Base-by-base conservation (phyloP, 345 rosid genomes). In the Hibiscus trionum region DNA sequence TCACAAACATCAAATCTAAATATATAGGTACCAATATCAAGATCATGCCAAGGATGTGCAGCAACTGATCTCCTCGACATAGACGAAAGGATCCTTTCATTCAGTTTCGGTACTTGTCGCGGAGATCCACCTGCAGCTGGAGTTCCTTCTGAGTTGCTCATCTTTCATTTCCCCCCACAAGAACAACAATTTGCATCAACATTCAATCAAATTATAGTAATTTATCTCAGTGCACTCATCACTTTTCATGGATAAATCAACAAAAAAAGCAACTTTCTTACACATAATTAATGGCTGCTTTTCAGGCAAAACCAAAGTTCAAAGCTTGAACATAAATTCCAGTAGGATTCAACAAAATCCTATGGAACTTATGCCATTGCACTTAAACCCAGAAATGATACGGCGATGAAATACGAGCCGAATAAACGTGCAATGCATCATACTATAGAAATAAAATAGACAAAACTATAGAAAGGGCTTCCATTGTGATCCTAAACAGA, bases 31-130 rank as follows among this genome's bases (percentile, higher is more conserved):
- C 99, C 99, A 66, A 92, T 87, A 77, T 95, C 97, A 77, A 95
- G 97, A 90, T 95, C 99, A 82, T 95, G 99, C 99, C 97, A 95
- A 39, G 99, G 97, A 83, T 95, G 99, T 61, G 97, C 97, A 81
- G 97, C 99, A 50, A 92, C 96, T 19, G 97, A 92, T 78, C 99
- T 84, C 80, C 85, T 82, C 10, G 99, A 95, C 88, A 92, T 65
- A 62, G 97, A 84, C 2, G 99, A 95, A 66, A 95, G 97, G 78
- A 95, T 92, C 86, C 99, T 86, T 79, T 95, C 93, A 71, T 95
- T 95, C 77, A 92, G 76, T n/a, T 82, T 82, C 24, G 98, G 97
- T 46, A 33, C 2, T 66, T 44, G 56, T 61, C 82, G 66, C 1
- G 82, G 61, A 66, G 77, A 24, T 57, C 72, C 58, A 17, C 52